Base-by-base conservation (phyloP, 768 basidiomycete genomes). In the Lactarius sp. region DNA sequence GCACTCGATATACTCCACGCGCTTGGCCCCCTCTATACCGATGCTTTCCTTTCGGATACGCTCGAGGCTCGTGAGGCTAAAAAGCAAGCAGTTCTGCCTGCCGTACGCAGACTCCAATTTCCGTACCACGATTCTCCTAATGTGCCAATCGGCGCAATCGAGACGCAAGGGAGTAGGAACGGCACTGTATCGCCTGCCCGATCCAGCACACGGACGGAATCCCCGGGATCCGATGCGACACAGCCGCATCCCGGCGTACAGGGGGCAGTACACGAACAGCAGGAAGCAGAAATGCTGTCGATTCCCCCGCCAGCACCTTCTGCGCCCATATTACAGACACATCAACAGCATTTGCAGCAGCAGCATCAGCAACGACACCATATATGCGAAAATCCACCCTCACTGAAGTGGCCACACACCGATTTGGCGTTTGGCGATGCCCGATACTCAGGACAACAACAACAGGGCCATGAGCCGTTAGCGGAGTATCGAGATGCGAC, bases 91-190 rank as follows among this genome's bases (percentile, higher is more conserved):
- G 81, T 88, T 31, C 74, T 89, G 42, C 74, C 83, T 54, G 77
- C 81, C 34, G 87, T 89, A 51, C 79, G 85, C 59, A 86, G 85
- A 65, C 80, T 90, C 36, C 85, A 86, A 33, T 89, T 90, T 73
- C 88, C 88, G 9, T 88, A 87, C 69, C 82, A 88, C 66, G 85
- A 87, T 72, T 84, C 84, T 46, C 81, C 74, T 77, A 85, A 83
- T 16, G 81, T 16, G 77, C 76, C 69, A 73, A 39, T 58, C 22
- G 66, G 62, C 31, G 2, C 46, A 39, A 12, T 6, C 53, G 34
- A 52, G 31, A 20, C 6, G 52, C 7, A 12, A 12, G 33, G 49
- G 49, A 13, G 33, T n/a, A 37, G 36, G 34, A 39, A 27, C 13
- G 50, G 33, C 56, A 33, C 55, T 33, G 42, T 50, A 13, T 61